phyloP scores from a whole-genome alignment of 225 moss, liverwort and hornwort species.

The Rhytidiadelphus loreus region DNA sequence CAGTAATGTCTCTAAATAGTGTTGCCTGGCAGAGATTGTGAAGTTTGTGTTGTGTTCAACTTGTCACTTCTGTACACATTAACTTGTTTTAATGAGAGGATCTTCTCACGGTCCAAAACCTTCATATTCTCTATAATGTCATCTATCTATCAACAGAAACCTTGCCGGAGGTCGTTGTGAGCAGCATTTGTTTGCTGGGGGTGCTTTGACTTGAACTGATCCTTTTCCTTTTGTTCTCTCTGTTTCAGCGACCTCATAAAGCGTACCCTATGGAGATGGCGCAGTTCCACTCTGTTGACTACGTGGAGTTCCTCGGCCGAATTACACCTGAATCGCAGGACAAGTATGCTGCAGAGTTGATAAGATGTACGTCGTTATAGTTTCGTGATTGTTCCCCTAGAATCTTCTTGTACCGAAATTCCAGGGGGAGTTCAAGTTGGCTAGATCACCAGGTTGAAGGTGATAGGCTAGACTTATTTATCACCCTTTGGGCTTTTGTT shows the following conservation, averaged over 20 bases:
- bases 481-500: not conserved
- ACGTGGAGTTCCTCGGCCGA: conserved; percentile 79
- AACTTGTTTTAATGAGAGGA: not conserved
- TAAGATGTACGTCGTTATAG: conserved; percentile 54
- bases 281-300: conserved; percentile 96
- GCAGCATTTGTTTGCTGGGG: not conserved
- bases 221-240: not conserved
- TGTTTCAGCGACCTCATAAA: conserved; percentile 83
- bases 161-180: not conserved
- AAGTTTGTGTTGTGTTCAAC: not conserved
- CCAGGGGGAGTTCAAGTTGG: not conserved
- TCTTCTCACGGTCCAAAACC: too few relatives aligned
- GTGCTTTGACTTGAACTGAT: not conserved
- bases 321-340: conserved; percentile 89
- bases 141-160: not conserved
- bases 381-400: not conserved
- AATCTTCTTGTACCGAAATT: not conserved
- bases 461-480: not conserved
- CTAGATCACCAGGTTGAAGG: not conserved
- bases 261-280: conserved; percentile 94
- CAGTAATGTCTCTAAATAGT: not conserved
- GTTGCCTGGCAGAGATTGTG: not conserved
- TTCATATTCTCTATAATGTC: not conserved
- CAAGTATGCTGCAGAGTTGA: conserved; percentile 68
- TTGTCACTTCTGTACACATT: not conserved